Percentiles rank a stretch among this genome's conserved stretches.
phyloP scores from a whole-genome alignment of 192 early-diverging fungal genomes.

The Coemansia sp. region DNA sequence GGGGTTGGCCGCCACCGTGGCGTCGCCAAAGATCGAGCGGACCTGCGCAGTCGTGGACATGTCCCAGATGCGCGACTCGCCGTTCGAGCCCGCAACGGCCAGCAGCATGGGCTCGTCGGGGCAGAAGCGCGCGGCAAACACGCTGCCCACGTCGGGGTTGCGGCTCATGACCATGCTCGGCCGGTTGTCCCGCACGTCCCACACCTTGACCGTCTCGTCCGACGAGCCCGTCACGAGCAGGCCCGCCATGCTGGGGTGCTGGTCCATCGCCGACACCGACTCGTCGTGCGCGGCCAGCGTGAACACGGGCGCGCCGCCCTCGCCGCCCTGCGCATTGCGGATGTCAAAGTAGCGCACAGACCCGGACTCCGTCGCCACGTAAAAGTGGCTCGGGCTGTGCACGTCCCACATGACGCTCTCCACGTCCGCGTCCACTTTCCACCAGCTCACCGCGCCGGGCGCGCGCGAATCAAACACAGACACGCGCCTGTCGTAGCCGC shows the following conservation, averaged over 20 bases:
- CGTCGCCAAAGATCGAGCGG: slow-evolving; percentile 44
- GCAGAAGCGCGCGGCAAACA: slow-evolving; percentile 86
- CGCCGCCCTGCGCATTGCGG: slow-evolving; percentile 51
- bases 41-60: slow-evolving; percentile 85
- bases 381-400: slow-evolving; percentile 73
- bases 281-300: slow-evolving; percentile 93
- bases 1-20: neutral
- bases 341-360: slow-evolving; percentile 87
- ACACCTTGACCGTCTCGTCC: slow-evolving; percentile 92
- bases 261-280: slow-evolving; percentile 83
- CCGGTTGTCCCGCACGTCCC: slow-evolving; percentile 73
- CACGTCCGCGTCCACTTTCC: slow-evolving; percentile 79
- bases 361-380: slow-evolving; percentile 89
- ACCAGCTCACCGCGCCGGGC: slow-evolving; percentile 66
- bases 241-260: slow-evolving; percentile 74
- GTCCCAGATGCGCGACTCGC: slow-evolving; percentile 93
- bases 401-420: slow-evolving; percentile 93
- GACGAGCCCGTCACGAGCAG: slow-evolving; percentile 88
- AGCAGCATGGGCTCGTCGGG: slow-evolving; percentile 89
- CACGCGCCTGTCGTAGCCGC: slow-evolving; percentile 87
- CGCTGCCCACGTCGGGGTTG: slow-evolving; percentile 77
- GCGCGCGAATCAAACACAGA: slow-evolving; percentile 92
- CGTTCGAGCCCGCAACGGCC: slow-evolving; percentile 84
- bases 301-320: slow-evolving; percentile 62
- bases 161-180: slow-evolving; percentile 84